A percentile compares a stretch with the other conserved stretches of the same genome.
Conservation (phyloP, 2,329 filamentous ascomycete genomes). For the Pseudogymnoascus sp. region DNA sequence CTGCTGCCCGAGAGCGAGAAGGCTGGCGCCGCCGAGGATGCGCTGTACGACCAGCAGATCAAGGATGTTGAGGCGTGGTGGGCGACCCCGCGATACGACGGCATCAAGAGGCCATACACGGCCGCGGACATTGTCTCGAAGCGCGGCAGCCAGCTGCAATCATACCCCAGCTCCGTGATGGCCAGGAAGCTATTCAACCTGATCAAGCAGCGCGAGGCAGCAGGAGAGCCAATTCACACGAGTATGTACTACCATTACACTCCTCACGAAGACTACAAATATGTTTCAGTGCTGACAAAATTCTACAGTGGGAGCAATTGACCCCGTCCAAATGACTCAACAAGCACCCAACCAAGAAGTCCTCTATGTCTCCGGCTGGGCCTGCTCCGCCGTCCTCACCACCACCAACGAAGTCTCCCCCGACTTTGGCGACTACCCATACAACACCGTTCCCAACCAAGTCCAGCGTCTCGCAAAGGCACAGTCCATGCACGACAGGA, state of each 20-base stretch:
- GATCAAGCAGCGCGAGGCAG: constrained; percentile 66
- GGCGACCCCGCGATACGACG: constrained; percentile 73
- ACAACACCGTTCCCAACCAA: constrained; percentile 97
- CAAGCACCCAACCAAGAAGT: constrained; percentile 94
- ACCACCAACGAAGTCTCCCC: constrained; percentile 95
- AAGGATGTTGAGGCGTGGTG: constrained; percentile 87
- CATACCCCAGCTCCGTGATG: constrained; percentile 89
- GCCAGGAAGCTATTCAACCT: constrained; percentile 90
- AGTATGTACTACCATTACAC: constrained; percentile 48
- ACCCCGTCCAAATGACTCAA: constrained; percentile 99
- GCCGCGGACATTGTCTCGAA: constrained; percentile 90
- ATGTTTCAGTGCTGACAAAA: constrained; percentile 14
- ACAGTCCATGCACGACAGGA: constrained; percentile 92
- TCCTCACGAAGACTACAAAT: constrained; percentile 9
- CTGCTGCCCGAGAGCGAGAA: constrained; percentile 72
- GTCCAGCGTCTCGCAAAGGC: constrained; percentile 94
- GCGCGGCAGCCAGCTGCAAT: constrained; percentile 76
- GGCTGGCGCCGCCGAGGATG: constrained; percentile 72
- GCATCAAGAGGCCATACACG: constrained; percentile 86
- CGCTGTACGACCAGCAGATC: constrained; percentile 74
- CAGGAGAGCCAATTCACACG: constrained; percentile 86
- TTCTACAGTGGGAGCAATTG: constrained; percentile 79
- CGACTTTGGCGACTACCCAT: constrained; percentile 97
- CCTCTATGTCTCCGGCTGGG: constrained; percentile 94
- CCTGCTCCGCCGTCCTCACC: constrained; percentile 87